phyloP scores from a whole-genome alignment of 2,329 filamentous ascomycete genomes.

The Ceratocystis colombiana region DNA sequence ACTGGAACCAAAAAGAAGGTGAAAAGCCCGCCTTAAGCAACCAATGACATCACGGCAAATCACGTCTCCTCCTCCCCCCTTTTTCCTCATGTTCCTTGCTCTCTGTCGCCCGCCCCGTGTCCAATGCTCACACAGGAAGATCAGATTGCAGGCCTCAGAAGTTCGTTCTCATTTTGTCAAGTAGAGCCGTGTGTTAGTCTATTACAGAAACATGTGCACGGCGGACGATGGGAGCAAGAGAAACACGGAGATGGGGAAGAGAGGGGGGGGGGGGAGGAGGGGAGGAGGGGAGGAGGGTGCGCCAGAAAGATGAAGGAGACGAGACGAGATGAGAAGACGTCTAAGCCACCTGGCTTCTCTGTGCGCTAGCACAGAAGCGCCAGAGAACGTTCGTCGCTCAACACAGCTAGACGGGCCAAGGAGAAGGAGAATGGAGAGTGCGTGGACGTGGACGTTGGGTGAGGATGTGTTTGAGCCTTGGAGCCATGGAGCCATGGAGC shows the following conservation, averaged over 20 bases:
- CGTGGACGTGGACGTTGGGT: neutral
- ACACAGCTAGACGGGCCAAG: neutral
- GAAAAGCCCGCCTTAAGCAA: neutral
- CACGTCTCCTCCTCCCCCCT: no score
- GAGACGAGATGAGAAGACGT: neutral
- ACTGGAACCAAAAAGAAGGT: neutral
- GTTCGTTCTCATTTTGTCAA: no score
- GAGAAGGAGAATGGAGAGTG: neutral
- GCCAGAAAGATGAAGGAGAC: no score
- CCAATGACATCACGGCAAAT: neutral
- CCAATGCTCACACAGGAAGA: neutral
- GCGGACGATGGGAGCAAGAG: neutral
- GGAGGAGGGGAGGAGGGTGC: neutral
- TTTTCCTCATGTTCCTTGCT: no score
- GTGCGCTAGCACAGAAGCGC: no score
- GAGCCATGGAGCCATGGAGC: neutral
- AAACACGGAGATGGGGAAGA: neutral
- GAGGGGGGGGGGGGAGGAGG: neutral
- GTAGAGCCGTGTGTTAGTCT: no score
- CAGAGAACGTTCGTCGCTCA: neutral
- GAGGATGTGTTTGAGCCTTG: neutral
- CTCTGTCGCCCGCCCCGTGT: no score
- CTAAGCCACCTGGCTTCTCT: slow-evolving; percentile 6
- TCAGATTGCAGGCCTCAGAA: neutral
- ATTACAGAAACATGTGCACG: neutral